These are phyloP conservation scores for Picochlorum sp. DNA, from an alignment of 139 green algal genomes.

Conservation along the genomic window DNA sequence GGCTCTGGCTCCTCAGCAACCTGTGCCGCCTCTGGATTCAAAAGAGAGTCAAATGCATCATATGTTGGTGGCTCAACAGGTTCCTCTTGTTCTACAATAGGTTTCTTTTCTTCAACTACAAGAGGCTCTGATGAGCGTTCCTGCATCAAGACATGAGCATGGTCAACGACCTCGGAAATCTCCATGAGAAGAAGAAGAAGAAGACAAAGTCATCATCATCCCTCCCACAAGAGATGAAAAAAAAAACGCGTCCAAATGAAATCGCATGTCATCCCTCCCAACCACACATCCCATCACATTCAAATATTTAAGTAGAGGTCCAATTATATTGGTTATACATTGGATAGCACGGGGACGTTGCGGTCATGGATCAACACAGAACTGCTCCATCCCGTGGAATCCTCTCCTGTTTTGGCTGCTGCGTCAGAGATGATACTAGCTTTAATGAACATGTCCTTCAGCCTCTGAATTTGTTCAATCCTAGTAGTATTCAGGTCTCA, in stretches of 20 bases:
- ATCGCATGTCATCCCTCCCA: too few species aligned
- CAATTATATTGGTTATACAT: background rate
- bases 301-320: background rate
- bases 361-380: too few species aligned
- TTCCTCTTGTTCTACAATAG: background rate
- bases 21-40: background rate
- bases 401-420: background rate
- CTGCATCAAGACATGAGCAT: background rate
- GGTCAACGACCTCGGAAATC: background rate
- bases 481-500: conserved; percentile 1
- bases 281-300: too few species aligned
- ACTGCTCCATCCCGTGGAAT: background rate
- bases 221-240: background rate
- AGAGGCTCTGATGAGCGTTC: background rate
- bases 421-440: background rate
- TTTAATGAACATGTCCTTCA: conserved; percentile 20
- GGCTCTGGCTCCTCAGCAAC: background rate
- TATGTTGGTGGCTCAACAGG: background rate
- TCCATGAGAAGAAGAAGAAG: background rate
- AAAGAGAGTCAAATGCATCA: background rate
- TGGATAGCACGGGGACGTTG: background rate
- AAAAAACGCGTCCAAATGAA: background rate
- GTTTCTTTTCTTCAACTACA: background rate
- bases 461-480: conserved; percentile 42
- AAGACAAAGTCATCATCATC: background rate